Evolutionary conservation across 306 rosid species (phyloP).

Genomic region (Vicia sativa): DNA sequence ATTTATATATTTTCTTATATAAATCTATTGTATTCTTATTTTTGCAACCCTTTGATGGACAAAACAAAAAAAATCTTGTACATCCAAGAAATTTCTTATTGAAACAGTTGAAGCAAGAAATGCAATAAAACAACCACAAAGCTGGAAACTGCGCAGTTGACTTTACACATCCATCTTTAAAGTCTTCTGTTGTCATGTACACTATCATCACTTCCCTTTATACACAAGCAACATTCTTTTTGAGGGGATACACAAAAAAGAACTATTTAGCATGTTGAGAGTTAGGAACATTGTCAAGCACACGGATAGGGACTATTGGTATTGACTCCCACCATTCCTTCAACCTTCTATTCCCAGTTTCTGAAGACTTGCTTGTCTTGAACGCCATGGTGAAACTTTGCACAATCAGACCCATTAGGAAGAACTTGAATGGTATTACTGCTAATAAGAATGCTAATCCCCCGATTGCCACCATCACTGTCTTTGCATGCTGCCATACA

Average conservation of each 20-base stretch:
- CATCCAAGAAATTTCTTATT: not conserved
- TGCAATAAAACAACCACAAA: no score
- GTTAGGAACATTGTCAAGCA: slow-evolving; percentile 48
- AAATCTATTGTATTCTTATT: no score
- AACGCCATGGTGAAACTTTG: slow-evolving; percentile 52
- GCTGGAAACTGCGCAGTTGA: no score
- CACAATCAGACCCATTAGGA: slow-evolving; percentile 60
- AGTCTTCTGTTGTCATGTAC: slow-evolving; percentile 19
- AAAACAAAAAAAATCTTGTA: no score
- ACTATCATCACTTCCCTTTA: slow-evolving; percentile 13
- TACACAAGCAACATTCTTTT: not conserved
- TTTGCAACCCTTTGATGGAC: no score
- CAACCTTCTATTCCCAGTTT: slow-evolving; percentile 62
- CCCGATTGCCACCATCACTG: slow-evolving; percentile 57
- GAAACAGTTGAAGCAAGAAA: not conserved
- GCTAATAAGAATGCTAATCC: slow-evolving; percentile 62
- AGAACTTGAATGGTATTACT: slow-evolving; percentile 61
- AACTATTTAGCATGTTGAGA: slow-evolving; percentile 27
- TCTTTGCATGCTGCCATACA: slow-evolving; percentile 73
- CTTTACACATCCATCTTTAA: slow-evolving; percentile 17
- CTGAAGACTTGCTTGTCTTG: slow-evolving; percentile 41
- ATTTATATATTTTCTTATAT: no score
- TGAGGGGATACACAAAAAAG: not conserved
- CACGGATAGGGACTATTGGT: slow-evolving; percentile 71
- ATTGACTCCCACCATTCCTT: slow-evolving; percentile 98